Conservation (phyloP, 2,329 filamentous ascomycete species). For the Hymenoscyphus fraxineus region DNA sequence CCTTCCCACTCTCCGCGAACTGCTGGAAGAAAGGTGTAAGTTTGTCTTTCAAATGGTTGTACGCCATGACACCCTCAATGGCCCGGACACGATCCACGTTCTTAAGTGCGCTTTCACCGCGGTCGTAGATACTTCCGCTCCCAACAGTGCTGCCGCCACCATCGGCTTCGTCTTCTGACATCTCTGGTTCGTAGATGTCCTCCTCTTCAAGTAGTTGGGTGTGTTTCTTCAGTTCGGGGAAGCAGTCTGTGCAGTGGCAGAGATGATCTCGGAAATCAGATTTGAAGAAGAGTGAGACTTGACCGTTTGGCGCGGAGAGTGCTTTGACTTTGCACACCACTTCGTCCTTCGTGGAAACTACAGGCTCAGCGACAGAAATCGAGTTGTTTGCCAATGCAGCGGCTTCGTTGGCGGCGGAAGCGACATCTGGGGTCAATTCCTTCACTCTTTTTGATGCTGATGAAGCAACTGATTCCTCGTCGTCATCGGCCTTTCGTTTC, state of each 20-base stretch:
- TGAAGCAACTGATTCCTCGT: constrained; percentile 33
- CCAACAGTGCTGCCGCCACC: constrained; percentile 58
- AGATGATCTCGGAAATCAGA: constrained; percentile 75
- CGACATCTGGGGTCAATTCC: constrained; percentile 15
- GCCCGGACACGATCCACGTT: constrained; percentile 90
- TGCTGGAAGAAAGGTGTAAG: constrained; percentile 93
- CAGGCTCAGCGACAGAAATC: constrained; percentile 14
- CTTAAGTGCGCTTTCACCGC: constrained; percentile 85
- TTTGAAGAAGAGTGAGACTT: constrained; percentile 79
- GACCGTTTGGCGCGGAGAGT: constrained; percentile 51
- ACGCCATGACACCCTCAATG: constrained; percentile 97
- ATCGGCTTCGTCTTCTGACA: constrained; percentile 62
- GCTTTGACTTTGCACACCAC: constrained; percentile 56
- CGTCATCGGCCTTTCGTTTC: constrained; percentile 64
- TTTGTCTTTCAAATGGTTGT: constrained; percentile 92
- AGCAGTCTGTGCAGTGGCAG: constrained; percentile 81
- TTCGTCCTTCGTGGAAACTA: constrained; percentile 14
- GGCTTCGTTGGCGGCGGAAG: constrained; percentile 3
- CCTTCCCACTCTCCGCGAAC: constrained; percentile 85
- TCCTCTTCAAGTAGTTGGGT: constrained; percentile 89
- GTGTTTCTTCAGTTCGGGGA: constrained; percentile 65
- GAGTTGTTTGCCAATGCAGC: constrained; percentile 14
- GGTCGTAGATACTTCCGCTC: constrained; percentile 80
- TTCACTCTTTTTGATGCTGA: constrained; percentile 51
- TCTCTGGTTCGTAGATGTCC: constrained; percentile 86